phyloP scores from a whole-genome alignment of 139 green algal genomes.

The Picocystis salinarum region DNA sequence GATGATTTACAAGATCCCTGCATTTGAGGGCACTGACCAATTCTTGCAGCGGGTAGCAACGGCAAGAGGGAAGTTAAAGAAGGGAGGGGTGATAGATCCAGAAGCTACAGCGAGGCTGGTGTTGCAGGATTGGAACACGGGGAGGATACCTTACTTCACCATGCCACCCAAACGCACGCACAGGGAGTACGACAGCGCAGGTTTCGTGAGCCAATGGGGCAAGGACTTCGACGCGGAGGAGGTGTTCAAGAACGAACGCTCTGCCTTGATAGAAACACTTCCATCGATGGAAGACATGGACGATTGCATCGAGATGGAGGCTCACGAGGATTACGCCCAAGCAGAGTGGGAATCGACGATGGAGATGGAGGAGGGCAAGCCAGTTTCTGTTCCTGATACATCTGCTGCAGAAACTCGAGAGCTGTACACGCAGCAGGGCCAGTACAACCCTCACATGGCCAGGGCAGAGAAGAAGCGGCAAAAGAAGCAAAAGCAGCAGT shows the following conservation, averaged over 20 bases:
- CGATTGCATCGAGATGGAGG: slow-evolving; percentile 7
- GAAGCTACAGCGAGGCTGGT: slow-evolving; percentile 2
- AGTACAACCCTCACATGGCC: slow-evolving; percentile 57
- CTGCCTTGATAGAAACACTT: slow-evolving; percentile 50
- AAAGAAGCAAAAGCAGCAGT: slow-evolving; percentile 1
- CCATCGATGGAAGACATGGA: slow-evolving; percentile 6
- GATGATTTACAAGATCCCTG: slow-evolving; percentile 57
- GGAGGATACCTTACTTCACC: slow-evolving; percentile 58
- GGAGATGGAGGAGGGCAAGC: slow-evolving; percentile 3
- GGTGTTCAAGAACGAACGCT: slow-evolving; percentile 40
- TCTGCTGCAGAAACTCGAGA: slow-evolving; percentile 8
- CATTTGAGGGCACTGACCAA: slow-evolving; percentile 37
- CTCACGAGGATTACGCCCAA: no score
- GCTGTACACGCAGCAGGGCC: slow-evolving; percentile 53
- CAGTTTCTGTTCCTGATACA: no score
- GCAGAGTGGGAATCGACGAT: no score
- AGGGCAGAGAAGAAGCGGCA: slow-evolving; percentile 6
- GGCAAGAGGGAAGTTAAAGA: slow-evolving; percentile 62
- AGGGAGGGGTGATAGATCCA: slow-evolving; percentile 45
- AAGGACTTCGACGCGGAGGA: slow-evolving; percentile 47
- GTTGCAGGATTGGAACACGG: slow-evolving; percentile 78
- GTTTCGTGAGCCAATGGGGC: slow-evolving; percentile 44
- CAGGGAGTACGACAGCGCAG: slow-evolving; percentile 25
- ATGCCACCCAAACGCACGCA: slow-evolving; percentile 3
- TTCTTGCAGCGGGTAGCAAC: slow-evolving; percentile 60